A percentile compares a stretch with the other conserved stretches of the same genome.
Conservation (phyloP, 139 green algal genomes). For the Coelastrella sp. region DNA sequence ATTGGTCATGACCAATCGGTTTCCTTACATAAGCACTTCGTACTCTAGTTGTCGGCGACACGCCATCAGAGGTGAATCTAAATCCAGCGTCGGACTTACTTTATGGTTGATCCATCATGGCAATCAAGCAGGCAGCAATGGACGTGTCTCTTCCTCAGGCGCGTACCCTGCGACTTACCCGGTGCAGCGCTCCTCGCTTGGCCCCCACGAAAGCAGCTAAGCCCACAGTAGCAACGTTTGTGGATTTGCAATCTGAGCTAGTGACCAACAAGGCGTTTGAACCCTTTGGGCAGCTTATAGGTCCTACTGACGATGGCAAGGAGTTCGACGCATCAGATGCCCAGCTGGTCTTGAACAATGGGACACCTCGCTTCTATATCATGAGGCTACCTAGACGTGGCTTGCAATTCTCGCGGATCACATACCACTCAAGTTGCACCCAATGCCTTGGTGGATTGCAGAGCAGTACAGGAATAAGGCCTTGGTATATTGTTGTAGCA, state of each 20-base stretch:
- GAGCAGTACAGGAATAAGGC: not conserved
- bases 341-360: slow-evolving; percentile 75
- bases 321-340: slow-evolving; percentile 76
- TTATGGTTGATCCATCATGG: no score
- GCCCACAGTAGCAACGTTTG: not conserved
- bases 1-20: no score
- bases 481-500: slow-evolving; percentile 91
- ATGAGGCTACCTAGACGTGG: slow-evolving; percentile 84
- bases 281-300: slow-evolving; percentile 80
- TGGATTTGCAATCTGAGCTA: slow-evolving; percentile 54
- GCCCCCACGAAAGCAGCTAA: slow-evolving; percentile 5
- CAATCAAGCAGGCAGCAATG: no score
- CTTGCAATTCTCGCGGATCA: slow-evolving; percentile 89
- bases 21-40: no score
- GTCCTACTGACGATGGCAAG: slow-evolving; percentile 73
- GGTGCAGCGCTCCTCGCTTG: no score
- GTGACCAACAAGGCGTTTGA: slow-evolving; percentile 69
- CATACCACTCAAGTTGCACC: slow-evolving; percentile 86
- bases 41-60: no score
- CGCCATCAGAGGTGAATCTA: no score
- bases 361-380: slow-evolving; percentile 93
- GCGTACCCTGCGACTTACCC: no score
- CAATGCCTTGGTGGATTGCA: slow-evolving; percentile 77
- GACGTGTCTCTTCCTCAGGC: no score
- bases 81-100: no score